phyloP scores from a whole-genome alignment of 768 basidiomycete genomes.

The Trametes villosa region DNA sequence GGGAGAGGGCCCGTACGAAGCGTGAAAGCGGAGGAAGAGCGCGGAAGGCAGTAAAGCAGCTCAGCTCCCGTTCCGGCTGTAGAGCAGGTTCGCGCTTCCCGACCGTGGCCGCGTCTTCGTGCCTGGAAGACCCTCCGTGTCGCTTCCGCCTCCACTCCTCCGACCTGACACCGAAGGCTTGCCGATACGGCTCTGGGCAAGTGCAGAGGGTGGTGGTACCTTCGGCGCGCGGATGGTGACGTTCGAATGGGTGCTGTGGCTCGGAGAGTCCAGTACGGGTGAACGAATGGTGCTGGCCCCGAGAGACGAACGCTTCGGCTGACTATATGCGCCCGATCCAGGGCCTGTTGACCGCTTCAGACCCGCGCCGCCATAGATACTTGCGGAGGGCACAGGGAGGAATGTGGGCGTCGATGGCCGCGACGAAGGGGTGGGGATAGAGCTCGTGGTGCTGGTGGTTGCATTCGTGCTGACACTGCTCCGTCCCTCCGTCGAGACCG shows the following conservation, averaged over 20 bases:
- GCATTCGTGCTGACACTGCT: slow-evolving; percentile 54
- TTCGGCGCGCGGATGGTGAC: slow-evolving; percentile 33
- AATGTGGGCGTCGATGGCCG: slow-evolving; percentile 79
- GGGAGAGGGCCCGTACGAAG: not conserved
- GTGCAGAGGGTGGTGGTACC: slow-evolving; percentile 24
- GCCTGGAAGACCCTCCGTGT: slow-evolving; percentile 16
- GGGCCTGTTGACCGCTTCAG: slow-evolving; percentile 67
- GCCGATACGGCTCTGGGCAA: slow-evolving; percentile 39
- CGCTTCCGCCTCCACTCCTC: slow-evolving; percentile 31
- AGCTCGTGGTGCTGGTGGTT: slow-evolving; percentile 60
- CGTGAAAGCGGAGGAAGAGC: not conserved
- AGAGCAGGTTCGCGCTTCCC: slow-evolving; percentile 25
- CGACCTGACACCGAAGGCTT: slow-evolving; percentile 32
- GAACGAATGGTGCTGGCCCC: slow-evolving; percentile 48
- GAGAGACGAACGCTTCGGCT: slow-evolving; percentile 66
- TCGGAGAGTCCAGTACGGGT: slow-evolving; percentile 25
- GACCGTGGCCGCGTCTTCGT: slow-evolving; percentile 32
- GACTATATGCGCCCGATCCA: slow-evolving; percentile 42
- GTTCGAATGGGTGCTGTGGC: slow-evolving; percentile 28
- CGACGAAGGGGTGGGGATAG: slow-evolving; percentile 68
- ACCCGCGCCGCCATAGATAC: slow-evolving; percentile 49
- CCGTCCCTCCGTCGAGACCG: slow-evolving; percentile 54
- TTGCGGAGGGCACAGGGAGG: slow-evolving; percentile 66
- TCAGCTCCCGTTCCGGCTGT: slow-evolving; percentile 20
- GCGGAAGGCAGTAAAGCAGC: not conserved